Conservation (phyloP, 2,329 filamentous ascomycete genomes). For the Drechslerella coelobrocha region DNA sequence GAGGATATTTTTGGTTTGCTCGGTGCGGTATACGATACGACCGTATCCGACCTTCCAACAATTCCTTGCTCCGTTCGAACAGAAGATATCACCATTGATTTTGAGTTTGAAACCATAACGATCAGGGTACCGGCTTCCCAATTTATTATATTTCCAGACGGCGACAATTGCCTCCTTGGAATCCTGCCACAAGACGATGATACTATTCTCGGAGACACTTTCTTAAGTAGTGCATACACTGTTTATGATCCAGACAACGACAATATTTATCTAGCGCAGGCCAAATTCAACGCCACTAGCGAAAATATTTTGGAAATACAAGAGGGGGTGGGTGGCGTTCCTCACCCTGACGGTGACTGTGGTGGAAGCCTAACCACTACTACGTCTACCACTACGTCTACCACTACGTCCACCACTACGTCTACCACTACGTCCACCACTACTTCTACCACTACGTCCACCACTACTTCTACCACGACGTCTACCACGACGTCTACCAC, state of each 20-base stretch:
- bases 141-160: slow-evolving; percentile 59
- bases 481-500: neutral
- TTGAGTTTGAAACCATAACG: slow-evolving; percentile 60
- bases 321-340: slow-evolving; percentile 20
- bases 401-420: neutral
- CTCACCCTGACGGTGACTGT: slow-evolving; percentile 17
- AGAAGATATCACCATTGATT: slow-evolving; percentile 63
- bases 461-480: neutral
- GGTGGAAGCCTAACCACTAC: neutral
- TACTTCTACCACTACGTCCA: neutral
- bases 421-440: neutral
- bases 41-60: slow-evolving; percentile 64
- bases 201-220: slow-evolving; percentile 66
- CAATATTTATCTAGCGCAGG: slow-evolving; percentile 64
- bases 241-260: slow-evolving; percentile 65
- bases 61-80: slow-evolving; percentile 62
- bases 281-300: slow-evolving; percentile 60
- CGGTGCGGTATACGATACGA: slow-evolving; percentile 63
- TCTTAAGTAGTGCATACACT: slow-evolving; percentile 67
- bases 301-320: slow-evolving; percentile 56
- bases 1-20: slow-evolving; percentile 65
- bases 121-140: slow-evolving; percentile 58
- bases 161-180: slow-evolving; percentile 64
- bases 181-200: slow-evolving; percentile 64
- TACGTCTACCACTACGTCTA: slow-evolving; percentile 7